These are phyloP conservation scores for Leavenworthia alabamica DNA, from an alignment of 345 rosid genomes.

Conservation along the genomic window DNA sequence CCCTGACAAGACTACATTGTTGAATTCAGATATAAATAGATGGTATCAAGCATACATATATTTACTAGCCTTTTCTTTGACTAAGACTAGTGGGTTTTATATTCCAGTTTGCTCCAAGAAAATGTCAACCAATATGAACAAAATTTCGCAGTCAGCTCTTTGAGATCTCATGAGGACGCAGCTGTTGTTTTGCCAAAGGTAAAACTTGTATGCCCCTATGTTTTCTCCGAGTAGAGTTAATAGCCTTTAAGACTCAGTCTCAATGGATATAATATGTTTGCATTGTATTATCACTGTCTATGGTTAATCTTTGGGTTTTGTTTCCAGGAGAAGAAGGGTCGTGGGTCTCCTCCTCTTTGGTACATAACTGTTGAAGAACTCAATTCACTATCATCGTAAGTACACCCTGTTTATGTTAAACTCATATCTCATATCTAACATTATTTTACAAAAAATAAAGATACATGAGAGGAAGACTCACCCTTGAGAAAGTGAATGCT, in stretches of 20 bases:
- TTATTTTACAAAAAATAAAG: constrained; percentile 35
- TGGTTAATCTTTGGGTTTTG: neutral
- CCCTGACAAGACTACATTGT: constrained; percentile 37
- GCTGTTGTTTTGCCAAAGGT: constrained; percentile 56
- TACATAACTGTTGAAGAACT: constrained; percentile 61
- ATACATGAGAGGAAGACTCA: constrained; percentile 96
- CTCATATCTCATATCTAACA: neutral
- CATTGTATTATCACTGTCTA: neutral
- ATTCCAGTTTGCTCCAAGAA: constrained; percentile 42
- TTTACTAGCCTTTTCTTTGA: neutral
- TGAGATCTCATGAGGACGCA: constrained; percentile 47
- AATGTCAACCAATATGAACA: constrained; percentile 33
- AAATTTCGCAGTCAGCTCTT: constrained; percentile 16
- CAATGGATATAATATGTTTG: neutral
- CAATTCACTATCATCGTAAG: constrained; percentile 69
- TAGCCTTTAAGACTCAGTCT: neutral
- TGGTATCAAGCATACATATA: constrained; percentile 50
- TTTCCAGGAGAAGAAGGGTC: constrained; percentile 78
- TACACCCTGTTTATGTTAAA: neutral
- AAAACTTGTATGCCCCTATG: neutral
- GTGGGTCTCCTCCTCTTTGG: constrained; percentile 67
- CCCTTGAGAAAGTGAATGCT: constrained; percentile 86
- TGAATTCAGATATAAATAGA: constrained; percentile 40
- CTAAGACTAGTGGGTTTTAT: constrained; percentile 2
- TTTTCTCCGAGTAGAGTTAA: neutral